Evolutionary conservation across 208 protist species (phyloP).

Genomic region (Acanthamoeba rhysodes): DNA sequence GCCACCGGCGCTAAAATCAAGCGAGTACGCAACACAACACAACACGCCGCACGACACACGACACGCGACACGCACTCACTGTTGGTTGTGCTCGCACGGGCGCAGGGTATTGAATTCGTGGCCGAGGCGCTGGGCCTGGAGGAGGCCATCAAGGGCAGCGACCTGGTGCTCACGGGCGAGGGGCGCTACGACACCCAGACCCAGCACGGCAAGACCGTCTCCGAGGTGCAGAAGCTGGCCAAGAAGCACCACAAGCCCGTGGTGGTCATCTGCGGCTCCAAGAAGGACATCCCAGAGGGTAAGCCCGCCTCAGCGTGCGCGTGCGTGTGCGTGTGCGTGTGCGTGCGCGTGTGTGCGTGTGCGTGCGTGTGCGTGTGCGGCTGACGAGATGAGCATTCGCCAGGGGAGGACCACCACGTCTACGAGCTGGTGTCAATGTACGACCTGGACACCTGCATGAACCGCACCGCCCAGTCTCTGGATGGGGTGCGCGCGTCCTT

Average conservation of each 20-base stretch:
- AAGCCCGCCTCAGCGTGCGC: neutral
- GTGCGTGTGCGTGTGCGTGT: no score
- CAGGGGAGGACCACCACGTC: neutral
- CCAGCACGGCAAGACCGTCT: slow-evolving; percentile 63
- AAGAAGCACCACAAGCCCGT: slow-evolving; percentile 16
- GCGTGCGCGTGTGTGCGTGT: no score
- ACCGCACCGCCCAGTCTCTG: neutral
- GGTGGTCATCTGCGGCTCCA: slow-evolving; percentile 43
- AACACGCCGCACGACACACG: neutral
- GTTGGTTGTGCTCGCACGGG: neutral
- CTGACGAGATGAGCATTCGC: neutral
- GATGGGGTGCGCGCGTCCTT: neutral
- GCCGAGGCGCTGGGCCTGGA: slow-evolving; percentile 61
- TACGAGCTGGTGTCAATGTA: slow-evolving; percentile 47
- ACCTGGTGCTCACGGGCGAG: slow-evolving; percentile 76
- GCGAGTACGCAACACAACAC: neutral
- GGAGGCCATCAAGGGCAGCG: slow-evolving; percentile 39
- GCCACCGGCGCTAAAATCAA: slow-evolving; percentile 63
- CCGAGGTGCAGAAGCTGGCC: slow-evolving; percentile 36
- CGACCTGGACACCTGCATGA: slow-evolving; percentile 50
- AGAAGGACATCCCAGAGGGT: slow-evolving; percentile 59
- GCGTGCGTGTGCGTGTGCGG: neutral
- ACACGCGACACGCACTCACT: neutral
- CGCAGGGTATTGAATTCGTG: slow-evolving; percentile 66
- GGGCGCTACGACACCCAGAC: slow-evolving; percentile 75